Percentiles rank a stretch among this genome's conserved stretches.
Conservation (phyloP, 176 grass and related monocot genomes). For the Rhynchospora breviuscula region DNA sequence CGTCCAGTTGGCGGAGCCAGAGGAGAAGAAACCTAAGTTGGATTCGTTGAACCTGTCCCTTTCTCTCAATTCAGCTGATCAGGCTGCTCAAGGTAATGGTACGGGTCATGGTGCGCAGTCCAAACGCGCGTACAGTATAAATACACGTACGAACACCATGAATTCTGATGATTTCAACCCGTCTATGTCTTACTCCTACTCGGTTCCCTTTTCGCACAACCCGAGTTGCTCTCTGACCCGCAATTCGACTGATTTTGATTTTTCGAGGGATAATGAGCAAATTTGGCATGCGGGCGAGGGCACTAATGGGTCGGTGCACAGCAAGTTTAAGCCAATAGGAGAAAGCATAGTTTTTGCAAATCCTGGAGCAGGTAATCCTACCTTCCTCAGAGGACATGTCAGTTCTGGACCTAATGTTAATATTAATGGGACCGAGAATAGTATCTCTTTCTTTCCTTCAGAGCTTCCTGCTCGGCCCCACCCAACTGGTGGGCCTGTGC, state of each 20-base stretch:
- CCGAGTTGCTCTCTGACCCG: constrained; percentile 93
- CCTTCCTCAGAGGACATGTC: constrained; percentile 21
- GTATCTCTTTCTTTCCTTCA: constrained; percentile 69
- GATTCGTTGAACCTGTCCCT: constrained; percentile 39
- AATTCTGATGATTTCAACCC: constrained; percentile 76
- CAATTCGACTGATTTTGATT: constrained; percentile 85
- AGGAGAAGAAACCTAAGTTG: constrained; percentile 24
- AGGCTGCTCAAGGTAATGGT: neutral
- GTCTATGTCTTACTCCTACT: constrained; percentile 86
- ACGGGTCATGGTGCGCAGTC: constrained; percentile 6
- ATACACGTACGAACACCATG: constrained; percentile 50
- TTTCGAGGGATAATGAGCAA: constrained; percentile 42
- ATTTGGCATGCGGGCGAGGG: constrained; percentile 78
- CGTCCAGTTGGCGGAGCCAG: neutral
- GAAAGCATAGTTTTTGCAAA: constrained; percentile 83
- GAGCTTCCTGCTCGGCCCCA: constrained; percentile 65
- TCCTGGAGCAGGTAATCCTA: constrained; percentile 17
- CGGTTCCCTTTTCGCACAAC: constrained; percentile 87
- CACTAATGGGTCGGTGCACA: constrained; percentile 96
- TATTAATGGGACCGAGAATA: constrained; percentile 11
- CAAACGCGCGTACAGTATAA: constrained; percentile 55
- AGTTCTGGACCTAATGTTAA: constrained; percentile 8
- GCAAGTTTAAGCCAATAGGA: constrained; percentile 88
- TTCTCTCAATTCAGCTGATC: constrained; percentile 54
- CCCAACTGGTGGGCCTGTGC: constrained; percentile 6